Evolutionary conservation across 1,284 basidiomycete species (phyloP).

Genomic region (Malassezia vespertilionis): DNA sequence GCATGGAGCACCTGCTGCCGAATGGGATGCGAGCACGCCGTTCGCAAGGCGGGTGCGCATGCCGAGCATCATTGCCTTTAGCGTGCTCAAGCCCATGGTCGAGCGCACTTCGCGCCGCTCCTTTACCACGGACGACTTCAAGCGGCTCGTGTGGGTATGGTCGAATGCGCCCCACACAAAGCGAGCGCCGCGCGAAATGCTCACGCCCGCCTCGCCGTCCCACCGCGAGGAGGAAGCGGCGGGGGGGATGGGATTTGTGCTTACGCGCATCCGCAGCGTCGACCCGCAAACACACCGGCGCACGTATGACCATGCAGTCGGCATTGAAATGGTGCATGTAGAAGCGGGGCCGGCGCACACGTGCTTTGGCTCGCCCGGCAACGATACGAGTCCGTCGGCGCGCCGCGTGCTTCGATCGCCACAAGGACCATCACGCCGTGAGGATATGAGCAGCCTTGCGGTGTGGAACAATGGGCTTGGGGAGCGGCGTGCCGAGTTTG

Average conservation of each 20-base stretch:
- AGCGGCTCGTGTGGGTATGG: slow-evolving; percentile 33
- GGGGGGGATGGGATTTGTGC: slow-evolving; percentile 29
- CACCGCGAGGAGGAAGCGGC: slow-evolving; percentile 12
- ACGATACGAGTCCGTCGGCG: neutral
- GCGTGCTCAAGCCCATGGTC: slow-evolving; percentile 30
- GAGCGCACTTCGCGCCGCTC: slow-evolving; percentile 32
- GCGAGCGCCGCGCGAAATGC: neutral
- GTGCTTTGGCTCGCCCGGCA: slow-evolving; percentile 20
- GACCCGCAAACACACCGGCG: slow-evolving; percentile 23
- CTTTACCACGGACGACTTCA: slow-evolving; percentile 24
- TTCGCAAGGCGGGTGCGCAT: slow-evolving; percentile 23
- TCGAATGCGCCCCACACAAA: slow-evolving; percentile 17
- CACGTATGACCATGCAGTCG: slow-evolving; percentile 30
- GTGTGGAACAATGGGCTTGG: slow-evolving; percentile 43
- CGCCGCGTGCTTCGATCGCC: neutral
- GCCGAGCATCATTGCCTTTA: slow-evolving; percentile 34
- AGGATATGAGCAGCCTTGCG: slow-evolving; percentile 35
- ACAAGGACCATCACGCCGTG: neutral
- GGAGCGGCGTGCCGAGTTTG: slow-evolving; percentile 30
- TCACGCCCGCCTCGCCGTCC: neutral
- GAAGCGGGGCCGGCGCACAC: slow-evolving; percentile 18
- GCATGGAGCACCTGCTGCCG: slow-evolving; percentile 23
- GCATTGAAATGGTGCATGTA: slow-evolving; percentile 24
- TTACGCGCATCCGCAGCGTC: slow-evolving; percentile 22
- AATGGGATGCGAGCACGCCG: neutral